Conservation (phyloP, 306 rosid species). For the Sicyos baderoa region DNA sequence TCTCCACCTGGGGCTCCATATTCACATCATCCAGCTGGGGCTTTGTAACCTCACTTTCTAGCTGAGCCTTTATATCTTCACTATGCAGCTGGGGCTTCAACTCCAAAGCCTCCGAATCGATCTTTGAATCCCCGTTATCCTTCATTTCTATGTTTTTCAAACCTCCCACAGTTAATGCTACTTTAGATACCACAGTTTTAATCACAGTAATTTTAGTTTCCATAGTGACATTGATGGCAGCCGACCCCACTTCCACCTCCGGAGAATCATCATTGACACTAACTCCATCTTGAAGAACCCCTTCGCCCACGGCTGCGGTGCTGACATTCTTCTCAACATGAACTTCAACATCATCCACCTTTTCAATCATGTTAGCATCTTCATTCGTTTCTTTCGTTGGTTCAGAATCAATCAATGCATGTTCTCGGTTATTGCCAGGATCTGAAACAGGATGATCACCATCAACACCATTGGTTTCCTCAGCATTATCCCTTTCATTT, state of each 20-base stretch:
- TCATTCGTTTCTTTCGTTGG: conserved; percentile 24
- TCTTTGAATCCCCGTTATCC: conserved; percentile 19
- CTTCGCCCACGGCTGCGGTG: conserved; percentile 26
- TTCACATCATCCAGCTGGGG: conserved; percentile 27
- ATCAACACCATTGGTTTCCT: conserved; percentile 34
- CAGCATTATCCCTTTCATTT: conserved; percentile 36
- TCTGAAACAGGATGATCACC: conserved; percentile 16
- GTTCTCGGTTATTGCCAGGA: conserved; percentile 20
- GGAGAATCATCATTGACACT: conserved; percentile 27
- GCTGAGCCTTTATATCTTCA: conserved; percentile 2
- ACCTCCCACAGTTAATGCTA: conserved; percentile 29
- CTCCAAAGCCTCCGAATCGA: not conserved
- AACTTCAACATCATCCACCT: conserved; percentile 23
- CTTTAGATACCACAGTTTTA: conserved; percentile 37
- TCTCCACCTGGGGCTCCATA: conserved; percentile 34
- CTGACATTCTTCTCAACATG: conserved; percentile 33
- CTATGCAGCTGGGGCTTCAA: not conserved
- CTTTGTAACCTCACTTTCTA: too few species aligned
- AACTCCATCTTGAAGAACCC: conserved; percentile 27
- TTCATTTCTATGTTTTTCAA: conserved; percentile 25
- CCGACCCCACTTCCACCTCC: conserved; percentile 29
- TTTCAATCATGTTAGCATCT: conserved; percentile 23
- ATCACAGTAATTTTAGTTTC: conserved; percentile 29
- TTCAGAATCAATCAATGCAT: conserved; percentile 20
- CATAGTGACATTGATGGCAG: conserved; percentile 24